A percentile compares a stretch with the other conserved stretches of the same genome.
These are phyloP conservation scores for Sporothrix brasiliensis DNA, from an alignment of 2,329 filamentous ascomycete genomes.

Conservation along the genomic window DNA sequence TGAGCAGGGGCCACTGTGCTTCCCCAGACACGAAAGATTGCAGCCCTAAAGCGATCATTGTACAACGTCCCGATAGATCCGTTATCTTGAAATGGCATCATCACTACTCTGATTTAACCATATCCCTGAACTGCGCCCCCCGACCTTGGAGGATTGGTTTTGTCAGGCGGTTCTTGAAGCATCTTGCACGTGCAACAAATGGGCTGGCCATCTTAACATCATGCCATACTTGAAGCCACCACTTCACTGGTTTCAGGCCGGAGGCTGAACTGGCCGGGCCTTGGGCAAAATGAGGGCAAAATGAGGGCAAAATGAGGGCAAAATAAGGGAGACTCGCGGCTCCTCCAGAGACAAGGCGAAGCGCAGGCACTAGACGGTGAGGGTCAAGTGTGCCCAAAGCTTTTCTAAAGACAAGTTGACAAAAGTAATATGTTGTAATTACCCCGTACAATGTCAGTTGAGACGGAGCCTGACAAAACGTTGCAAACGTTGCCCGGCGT, in stretches of 20 bases:
- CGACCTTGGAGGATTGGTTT: neutral
- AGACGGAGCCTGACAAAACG: neutral
- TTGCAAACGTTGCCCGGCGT: neutral
- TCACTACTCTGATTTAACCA: slow-evolving; percentile 3
- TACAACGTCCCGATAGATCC: neutral
- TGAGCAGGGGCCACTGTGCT: neutral
- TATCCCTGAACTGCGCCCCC: neutral
- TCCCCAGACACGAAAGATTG: slow-evolving; percentile 18
- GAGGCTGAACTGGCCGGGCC: neutral
- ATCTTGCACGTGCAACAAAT: neutral
- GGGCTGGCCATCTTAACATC: neutral
- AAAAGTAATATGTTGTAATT: no score
- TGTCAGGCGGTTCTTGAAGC: neutral
- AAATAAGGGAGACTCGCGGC: neutral
- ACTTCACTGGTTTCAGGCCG: slow-evolving; percentile 14
- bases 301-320: neutral
- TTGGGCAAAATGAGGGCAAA: neutral
- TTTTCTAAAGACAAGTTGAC: neutral
- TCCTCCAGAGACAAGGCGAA: neutral
- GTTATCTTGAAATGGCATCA: slow-evolving; percentile 14
- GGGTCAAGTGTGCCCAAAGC: neutral
- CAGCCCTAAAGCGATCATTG: neutral
- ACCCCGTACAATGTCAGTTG: slow-evolving; percentile 1
- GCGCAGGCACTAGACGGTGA: neutral
- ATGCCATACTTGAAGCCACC: neutral